Evolutionary conservation across 805 yeast genomes (phyloP).

Genomic region (Cyberlindnera nakhonratchasimensis): DNA sequence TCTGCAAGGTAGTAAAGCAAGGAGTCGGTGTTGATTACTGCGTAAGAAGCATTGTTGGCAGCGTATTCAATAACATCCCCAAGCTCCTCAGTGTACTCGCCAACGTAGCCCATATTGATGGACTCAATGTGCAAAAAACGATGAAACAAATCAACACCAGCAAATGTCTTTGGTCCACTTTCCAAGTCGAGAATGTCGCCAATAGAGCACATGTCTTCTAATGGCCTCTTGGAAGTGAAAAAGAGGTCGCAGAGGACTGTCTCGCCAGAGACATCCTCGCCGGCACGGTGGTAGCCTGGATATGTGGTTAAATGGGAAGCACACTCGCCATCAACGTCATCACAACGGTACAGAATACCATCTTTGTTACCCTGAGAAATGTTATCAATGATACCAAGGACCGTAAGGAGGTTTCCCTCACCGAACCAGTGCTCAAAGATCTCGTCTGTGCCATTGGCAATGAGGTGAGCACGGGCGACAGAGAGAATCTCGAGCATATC

Average conservation of each 20-base stretch:
- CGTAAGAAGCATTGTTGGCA: conserved; percentile 4
- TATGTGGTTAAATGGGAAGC: conserved; percentile 1
- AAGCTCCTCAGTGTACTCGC: conserved; percentile 6
- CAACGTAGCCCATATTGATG: conserved; percentile 4
- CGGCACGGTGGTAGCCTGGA: conserved; percentile 9
- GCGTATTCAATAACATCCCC: conserved; percentile 7
- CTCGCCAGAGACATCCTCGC: not conserved
- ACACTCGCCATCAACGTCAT: conserved; percentile 9
- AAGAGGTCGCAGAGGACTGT: conserved; percentile 11
- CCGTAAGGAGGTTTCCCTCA: conserved; percentile 8
- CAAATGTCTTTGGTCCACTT: conserved; percentile 10
- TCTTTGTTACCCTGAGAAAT: conserved; percentile 5
- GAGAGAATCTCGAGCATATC: conserved; percentile 9
- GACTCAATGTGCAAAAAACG: conserved; percentile 7
- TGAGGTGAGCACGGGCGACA: conserved; percentile 5
- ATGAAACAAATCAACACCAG: conserved; percentile 11
- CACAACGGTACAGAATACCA: conserved; percentile 9
- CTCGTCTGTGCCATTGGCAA: conserved; percentile 3
- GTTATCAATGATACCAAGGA: conserved; percentile 6
- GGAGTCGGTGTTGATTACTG: conserved; percentile 9
- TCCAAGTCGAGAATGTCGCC: conserved; percentile 6
- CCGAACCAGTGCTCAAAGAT: conserved; percentile 8
- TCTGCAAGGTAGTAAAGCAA: conserved; percentile 11
- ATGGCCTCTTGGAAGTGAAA: conserved; percentile 6
- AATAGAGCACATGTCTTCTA: conserved; percentile 9